Conservation (phyloP, 202 grass and related monocot species). For the Brachypodium distachyon region DNA sequence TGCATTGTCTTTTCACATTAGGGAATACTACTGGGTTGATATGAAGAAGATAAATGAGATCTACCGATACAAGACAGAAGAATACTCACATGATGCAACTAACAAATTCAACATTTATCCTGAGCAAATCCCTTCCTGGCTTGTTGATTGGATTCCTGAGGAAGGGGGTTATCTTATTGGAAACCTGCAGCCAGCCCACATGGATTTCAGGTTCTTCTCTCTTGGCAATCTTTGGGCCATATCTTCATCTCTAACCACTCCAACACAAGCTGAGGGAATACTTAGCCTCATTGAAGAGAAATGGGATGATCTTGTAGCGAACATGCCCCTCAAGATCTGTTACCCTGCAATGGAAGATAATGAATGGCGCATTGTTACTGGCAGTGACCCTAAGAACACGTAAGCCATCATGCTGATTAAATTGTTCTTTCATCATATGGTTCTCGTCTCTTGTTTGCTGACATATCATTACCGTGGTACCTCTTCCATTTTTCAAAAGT, state of each 20-base stretch:
- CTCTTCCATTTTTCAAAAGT: not conserved
- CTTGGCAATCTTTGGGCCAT: slow-evolving; percentile 97
- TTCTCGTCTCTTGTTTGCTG: not conserved
- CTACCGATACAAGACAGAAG: slow-evolving; percentile 97
- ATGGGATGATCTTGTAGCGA: slow-evolving; percentile 90
- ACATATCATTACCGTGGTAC: not conserved
- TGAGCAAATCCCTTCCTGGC: slow-evolving; percentile 95
- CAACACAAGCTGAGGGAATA: slow-evolving; percentile 87
- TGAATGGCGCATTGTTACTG: slow-evolving; percentile 95
- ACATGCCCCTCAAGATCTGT: slow-evolving; percentile 89
- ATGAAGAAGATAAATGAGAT: slow-evolving; percentile 97
- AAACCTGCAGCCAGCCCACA: slow-evolving; percentile 95
- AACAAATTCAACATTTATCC: slow-evolving; percentile 99
- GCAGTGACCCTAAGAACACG: slow-evolving; percentile 99
- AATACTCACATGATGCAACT: slow-evolving; percentile 92
- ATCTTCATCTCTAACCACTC: slow-evolving; percentile 76
- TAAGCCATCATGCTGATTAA: slow-evolving; percentile 26
- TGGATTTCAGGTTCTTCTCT: slow-evolving; percentile 98
- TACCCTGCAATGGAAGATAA: slow-evolving; percentile 95
- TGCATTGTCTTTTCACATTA: slow-evolving; percentile 90
- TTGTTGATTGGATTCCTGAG: slow-evolving; percentile 95
- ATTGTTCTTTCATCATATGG: not conserved
- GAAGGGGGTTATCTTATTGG: slow-evolving; percentile 94
- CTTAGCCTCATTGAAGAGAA: slow-evolving; percentile 96
- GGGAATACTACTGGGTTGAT: slow-evolving; percentile 97